Base-by-base conservation (phyloP, 1,139 yeast species). In the Blastobotrys petasosporus region DNA sequence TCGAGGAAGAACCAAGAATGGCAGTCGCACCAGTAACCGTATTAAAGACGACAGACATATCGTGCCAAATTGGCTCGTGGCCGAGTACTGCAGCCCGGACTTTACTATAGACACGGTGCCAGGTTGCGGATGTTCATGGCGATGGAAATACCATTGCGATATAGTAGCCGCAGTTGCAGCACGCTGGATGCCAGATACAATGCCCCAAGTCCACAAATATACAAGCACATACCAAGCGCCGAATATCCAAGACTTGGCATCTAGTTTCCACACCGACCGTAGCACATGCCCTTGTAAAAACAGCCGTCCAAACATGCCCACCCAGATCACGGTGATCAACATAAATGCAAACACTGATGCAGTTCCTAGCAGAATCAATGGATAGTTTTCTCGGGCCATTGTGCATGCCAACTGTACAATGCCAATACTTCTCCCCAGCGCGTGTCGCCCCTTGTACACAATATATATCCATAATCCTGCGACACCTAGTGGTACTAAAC, bases 151-250 rank as follows among this genome's bases (percentile, higher is more conserved):
- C 73, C 74, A 70, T 46, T 66, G 69, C 2, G 65, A 56, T 6
- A 69, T 69, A 2, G 67, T 56, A 4, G 65, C 64, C 1, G 71
- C 54, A 2, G 68, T 54, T 2, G 67, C 55, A 25, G 61, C 58
- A 15, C 69, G 59, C 48, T 68, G 69, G 34, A 69, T 53, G 4
- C 70, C 70, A 39, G 66, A 58, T 10, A 70, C 49, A 15, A 70
- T 64, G 1, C 69, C 68, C 67, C 71, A 68, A 1, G 74, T 66
- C 74, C 74, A 70, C 32, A 70, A 51, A 50, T 65, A 69, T 64
- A 68, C 61, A 28, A 69, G 51, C 2, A 64, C 53, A 53, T 67
- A 68, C 51, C 65, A 63, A 4, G 60, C 60, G 1, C 67, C 72
- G 1, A 68, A 56, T 3, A 58, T 44, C 60, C 68, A 66, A 2